Evolutionary conservation across 768 basidiomycete genomes (phyloP).

Genomic region (Trametes coccinea): DNA sequence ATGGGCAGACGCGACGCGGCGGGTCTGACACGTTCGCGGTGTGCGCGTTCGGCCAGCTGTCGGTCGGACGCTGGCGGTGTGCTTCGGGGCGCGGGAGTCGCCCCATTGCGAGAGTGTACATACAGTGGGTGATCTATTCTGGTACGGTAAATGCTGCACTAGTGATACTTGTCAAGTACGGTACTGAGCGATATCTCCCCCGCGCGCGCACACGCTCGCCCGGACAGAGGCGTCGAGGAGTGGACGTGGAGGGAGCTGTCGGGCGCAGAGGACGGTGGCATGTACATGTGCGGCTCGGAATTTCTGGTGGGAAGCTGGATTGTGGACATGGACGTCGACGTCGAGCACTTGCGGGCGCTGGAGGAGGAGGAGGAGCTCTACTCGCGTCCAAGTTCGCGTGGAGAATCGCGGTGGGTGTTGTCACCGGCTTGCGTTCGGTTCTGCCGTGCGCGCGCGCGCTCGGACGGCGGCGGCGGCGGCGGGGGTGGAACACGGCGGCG

Average conservation of each 20-base stretch:
- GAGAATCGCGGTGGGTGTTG: slow-evolving; percentile 6
- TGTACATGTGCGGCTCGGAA: slow-evolving; percentile 1
- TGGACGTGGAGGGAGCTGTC: slow-evolving; percentile 1
- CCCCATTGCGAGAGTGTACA: not conserved
- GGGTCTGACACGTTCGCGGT: not conserved
- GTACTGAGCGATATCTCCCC: not conserved
- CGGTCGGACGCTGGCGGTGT: not conserved
- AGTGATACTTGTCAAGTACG: not conserved
- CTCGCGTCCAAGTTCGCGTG: slow-evolving; percentile 14
- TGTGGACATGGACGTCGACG: not conserved
- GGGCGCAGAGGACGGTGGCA: slow-evolving; percentile 1
- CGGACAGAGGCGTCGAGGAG: not conserved
- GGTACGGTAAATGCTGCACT: not conserved
- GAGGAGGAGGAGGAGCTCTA: not conserved
- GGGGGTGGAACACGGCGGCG: too few species aligned
- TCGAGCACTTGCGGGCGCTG: slow-evolving; percentile 1
- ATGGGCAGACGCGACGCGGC: slow-evolving; percentile 5
- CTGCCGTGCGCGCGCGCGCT: not conserved
- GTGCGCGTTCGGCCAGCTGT: not conserved
- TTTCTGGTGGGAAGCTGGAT: slow-evolving; percentile 2
- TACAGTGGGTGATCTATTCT: not conserved
- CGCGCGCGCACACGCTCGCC: not conserved
- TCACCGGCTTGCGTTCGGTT: not conserved
- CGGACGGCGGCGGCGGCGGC: not conserved
- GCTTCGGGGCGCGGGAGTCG: not conserved